Evolutionary conservation across 2,329 filamentous ascomycete species (phyloP).

Genomic region (Beauveria rudraprayagi): DNA sequence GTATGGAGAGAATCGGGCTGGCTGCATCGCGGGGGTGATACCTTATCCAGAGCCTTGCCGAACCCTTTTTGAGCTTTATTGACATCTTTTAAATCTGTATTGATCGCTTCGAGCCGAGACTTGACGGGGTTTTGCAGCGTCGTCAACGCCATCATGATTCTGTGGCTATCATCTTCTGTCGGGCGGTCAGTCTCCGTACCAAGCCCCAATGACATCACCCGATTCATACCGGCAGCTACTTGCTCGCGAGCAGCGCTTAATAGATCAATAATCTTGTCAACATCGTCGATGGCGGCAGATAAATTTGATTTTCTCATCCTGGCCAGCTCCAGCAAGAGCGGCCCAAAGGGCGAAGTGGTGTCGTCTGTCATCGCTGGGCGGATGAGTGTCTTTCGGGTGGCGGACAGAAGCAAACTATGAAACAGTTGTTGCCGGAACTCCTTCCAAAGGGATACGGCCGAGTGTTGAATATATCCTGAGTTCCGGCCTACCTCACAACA

Average conservation of each 20-base stretch:
- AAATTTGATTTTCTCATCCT: conserved; percentile 63
- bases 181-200: conserved; percentile 12
- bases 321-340: conserved; percentile 65
- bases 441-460: not conserved
- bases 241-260: conserved; percentile 65
- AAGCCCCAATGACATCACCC: not conserved
- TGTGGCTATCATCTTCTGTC: conserved; percentile 36
- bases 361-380: conserved; percentile 24
- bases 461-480: not conserved
- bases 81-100: conserved; percentile 72
- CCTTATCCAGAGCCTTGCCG: conserved; percentile 77
- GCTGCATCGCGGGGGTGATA: conserved; percentile 25
- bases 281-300: conserved; percentile 64
- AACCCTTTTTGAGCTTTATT: conserved; percentile 77
- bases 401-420: not conserved
- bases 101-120: conserved; percentile 69
- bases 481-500: not conserved
- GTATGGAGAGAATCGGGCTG: not conserved
- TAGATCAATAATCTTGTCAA: conserved; percentile 74
- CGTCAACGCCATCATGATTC: conserved; percentile 65
- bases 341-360: conserved; percentile 38
- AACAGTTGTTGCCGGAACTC: not conserved
- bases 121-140: conserved; percentile 83
- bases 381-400: not conserved
- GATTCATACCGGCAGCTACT: conserved; percentile 56